phyloP scores from a whole-genome alignment of 2,329 filamentous ascomycete species.

The Fusarium anthophilum region DNA sequence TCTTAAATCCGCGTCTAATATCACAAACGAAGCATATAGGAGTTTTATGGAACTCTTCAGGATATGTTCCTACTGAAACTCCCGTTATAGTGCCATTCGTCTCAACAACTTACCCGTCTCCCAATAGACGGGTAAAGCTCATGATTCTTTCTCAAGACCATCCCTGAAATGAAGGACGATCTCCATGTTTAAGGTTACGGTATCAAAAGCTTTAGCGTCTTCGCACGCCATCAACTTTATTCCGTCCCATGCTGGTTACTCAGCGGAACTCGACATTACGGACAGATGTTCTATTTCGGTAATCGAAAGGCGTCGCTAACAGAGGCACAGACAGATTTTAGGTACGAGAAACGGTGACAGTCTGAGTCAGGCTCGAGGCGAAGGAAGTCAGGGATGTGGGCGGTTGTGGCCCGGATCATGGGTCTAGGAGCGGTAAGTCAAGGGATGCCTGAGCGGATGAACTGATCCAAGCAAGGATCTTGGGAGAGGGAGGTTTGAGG shows the following conservation, averaged over 20 bases:
- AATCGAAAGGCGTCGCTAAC: slow-evolving; percentile 9
- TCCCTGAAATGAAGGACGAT: not conserved
- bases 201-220: not conserved
- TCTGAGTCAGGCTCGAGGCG: not conserved
- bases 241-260: not conserved
- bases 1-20: not conserved
- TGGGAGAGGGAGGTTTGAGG: slow-evolving; percentile 1
- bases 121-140: not conserved
- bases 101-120: not conserved
- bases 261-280: not conserved
- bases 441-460: slow-evolving; percentile 18
- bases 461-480: slow-evolving; percentile 33
- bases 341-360: slow-evolving; percentile 18
- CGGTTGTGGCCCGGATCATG: slow-evolving; percentile 18
- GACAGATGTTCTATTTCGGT: slow-evolving; percentile 25
- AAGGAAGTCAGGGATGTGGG: not conserved
- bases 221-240: not conserved
- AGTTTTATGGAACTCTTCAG: not conserved
- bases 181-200: not conserved
- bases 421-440: slow-evolving; percentile 1
- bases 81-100: not conserved
- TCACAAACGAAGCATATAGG: not conserved
- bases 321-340: slow-evolving; percentile 3
- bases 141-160: not conserved
- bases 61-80: not conserved